These are phyloP conservation scores for Leccinum rimulosum DNA, from an alignment of 768 basidiomycete genomes.

Conservation along the genomic window DNA sequence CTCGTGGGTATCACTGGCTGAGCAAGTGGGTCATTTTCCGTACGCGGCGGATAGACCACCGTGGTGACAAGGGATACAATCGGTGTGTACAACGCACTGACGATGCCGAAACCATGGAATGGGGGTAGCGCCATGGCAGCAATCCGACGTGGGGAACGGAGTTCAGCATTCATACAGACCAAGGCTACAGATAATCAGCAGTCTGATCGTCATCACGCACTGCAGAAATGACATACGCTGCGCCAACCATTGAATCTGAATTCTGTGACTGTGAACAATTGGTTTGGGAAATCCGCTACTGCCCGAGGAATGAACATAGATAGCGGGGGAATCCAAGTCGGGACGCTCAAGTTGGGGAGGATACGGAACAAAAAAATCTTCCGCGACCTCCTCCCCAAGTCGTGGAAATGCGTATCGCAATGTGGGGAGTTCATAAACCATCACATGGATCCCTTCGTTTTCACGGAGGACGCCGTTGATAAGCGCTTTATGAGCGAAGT, in stretches of 20 bases:
- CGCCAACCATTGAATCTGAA: slow-evolving; percentile 33
- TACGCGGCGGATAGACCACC: slow-evolving; percentile 29
- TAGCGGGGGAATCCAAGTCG: slow-evolving; percentile 35
- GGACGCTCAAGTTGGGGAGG: slow-evolving; percentile 10
- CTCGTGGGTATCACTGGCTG: slow-evolving; percentile 39
- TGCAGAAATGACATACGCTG: slow-evolving; percentile 29
- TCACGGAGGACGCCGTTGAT: slow-evolving; percentile 10
- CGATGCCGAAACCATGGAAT: slow-evolving; percentile 27
- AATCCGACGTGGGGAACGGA: slow-evolving; percentile 17
- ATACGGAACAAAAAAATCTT: slow-evolving; percentile 20
- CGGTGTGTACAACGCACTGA: slow-evolving; percentile 15
- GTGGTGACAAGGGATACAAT: slow-evolving; percentile 14
- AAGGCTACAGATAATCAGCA: slow-evolving; percentile 5
- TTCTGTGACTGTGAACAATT: slow-evolving; percentile 35
- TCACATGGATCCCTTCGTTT: not conserved
- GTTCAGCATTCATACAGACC: not conserved
- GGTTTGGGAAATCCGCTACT: slow-evolving; percentile 50
- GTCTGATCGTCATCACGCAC: too few relatives aligned
- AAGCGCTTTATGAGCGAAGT: slow-evolving; percentile 18
- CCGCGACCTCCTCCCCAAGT: slow-evolving; percentile 32
- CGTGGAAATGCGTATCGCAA: slow-evolving; percentile 38
- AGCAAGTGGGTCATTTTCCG: slow-evolving; percentile 12
- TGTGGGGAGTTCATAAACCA: slow-evolving; percentile 19
- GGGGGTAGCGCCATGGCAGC: slow-evolving; percentile 26
- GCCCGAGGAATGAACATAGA: slow-evolving; percentile 49